A percentile compares a stretch with the other conserved stretches of the same genome.
phyloP scores from a whole-genome alignment of 805 yeast genomes.

The Starmerella stigmatis region DNA sequence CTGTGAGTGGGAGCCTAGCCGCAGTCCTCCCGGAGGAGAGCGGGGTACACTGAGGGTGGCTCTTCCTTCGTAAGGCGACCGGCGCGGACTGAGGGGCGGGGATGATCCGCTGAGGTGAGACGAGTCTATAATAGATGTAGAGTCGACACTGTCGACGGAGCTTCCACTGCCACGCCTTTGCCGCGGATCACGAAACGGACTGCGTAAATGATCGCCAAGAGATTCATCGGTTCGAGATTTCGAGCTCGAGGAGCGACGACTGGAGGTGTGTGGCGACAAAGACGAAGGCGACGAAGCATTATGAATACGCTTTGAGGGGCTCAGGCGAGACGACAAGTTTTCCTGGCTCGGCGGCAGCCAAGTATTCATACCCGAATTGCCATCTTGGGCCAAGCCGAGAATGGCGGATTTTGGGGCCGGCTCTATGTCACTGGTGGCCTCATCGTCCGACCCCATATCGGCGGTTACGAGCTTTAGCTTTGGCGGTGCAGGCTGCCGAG shows the following conservation, averaged over 20 bases:
- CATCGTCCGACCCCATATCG: conserved; percentile 6
- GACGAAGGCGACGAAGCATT: neutral
- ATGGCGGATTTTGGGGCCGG: conserved; percentile 19
- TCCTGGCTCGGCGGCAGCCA: conserved; percentile 17
- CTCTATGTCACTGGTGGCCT: neutral
- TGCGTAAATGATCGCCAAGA: neutral
- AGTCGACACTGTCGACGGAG: neutral
- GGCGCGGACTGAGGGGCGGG: neutral
- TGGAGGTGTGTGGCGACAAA: neutral
- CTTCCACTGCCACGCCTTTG: neutral
- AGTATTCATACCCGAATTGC: conserved; percentile 4
- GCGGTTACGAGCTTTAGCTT: conserved; percentile 18
- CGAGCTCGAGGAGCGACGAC: neutral
- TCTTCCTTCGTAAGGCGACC: neutral
- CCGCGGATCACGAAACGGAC: neutral
- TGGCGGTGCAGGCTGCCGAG: conserved; percentile 11
- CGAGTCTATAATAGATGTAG: too few relatives aligned
- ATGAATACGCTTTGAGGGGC: neutral
- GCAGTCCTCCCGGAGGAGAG: conserved; percentile 3
- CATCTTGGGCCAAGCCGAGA: conserved; percentile 14
- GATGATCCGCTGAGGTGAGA: neutral
- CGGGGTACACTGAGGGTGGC: neutral
- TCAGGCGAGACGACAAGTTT: neutral
- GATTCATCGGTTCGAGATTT: neutral
- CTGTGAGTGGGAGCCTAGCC: neutral